Evolutionary conservation across 1,139 yeast genomes (phyloP), one percentile per base, ranked within the genome.

Genomic region (Candida glucosophila): DNA sequence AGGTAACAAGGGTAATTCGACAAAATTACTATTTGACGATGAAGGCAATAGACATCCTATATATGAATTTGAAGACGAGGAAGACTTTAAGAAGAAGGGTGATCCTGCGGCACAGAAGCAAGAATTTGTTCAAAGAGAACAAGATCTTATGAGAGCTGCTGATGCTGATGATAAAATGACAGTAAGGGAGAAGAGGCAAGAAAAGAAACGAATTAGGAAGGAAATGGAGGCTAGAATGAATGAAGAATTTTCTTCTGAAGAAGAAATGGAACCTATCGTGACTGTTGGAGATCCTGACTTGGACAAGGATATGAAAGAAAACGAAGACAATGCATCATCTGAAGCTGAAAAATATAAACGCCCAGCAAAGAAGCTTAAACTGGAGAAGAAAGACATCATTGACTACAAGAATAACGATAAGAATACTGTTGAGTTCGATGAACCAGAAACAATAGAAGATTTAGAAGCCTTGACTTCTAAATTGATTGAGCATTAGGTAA

Each of bases 11-110:
- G 81, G 86, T 6, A 72, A 73, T 34, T 78, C 95, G 11, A 73
- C 83, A 17, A 90, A 85, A 50, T 55, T 90, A 40, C 67, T 72
- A 29, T 90, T 90, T 49, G 99, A 90, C 47, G 98, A 90, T 36
- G 96, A 90, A 3, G 99, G 99, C 21, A 64, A 66, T 6, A 77
- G 97, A 0, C 97, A 88, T 53, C 82, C 93, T 9, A 63, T 88
- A 9, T 90, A 90, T 46, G 97, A 90, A 54, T 65, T 90, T 33
- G 90, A 85, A 47, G 85, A 79, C 38, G 96, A 86, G 51, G 93
- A 77, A 24, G 94, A 81, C 34, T 90, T 92, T 68, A 68, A 55
- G 36, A 73, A 70, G 36, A 73, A 67, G 15, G 97, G 97, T 27
- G 81, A 74, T 43, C 88, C 90, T 1, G 58, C 58, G 26, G 54